These are phyloP conservation scores for Citrullus colocynthis DNA, from an alignment of 306 rosid species.

Conservation along the genomic window DNA sequence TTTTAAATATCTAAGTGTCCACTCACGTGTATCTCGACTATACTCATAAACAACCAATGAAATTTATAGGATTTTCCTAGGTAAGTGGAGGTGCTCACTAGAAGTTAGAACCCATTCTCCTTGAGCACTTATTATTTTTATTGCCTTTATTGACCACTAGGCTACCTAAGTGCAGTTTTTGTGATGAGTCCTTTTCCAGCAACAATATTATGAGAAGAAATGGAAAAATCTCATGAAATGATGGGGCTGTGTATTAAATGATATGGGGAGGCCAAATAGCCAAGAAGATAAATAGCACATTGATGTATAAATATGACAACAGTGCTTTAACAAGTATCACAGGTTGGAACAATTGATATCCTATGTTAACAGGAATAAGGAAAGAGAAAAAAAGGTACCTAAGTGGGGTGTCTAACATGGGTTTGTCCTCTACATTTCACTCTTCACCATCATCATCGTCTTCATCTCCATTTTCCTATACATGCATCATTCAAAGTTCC, in stretches of 20 bases:
- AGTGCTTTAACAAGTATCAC: not conserved
- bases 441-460: slow-evolving; percentile 9
- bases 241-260: not conserved
- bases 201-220: not conserved
- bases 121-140: too few species aligned
- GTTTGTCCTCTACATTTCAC: not conserved
- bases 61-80: too few species aligned
- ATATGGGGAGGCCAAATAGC: not conserved
- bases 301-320: slow-evolving; percentile 4
- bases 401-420: not conserved
- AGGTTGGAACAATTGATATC: slow-evolving; percentile 3
- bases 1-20: too few species aligned
- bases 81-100: too few species aligned
- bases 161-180: not conserved
- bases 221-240: not conserved
- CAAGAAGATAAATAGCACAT: not conserved
- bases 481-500: not conserved
- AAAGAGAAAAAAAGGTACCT: not conserved
- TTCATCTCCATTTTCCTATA: slow-evolving; percentile 22
- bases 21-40: too few species aligned
- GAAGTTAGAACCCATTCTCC: too few species aligned
- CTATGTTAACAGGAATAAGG: not conserved
- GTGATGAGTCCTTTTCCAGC: not conserved
- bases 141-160: not conserved
- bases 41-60: too few species aligned